These are phyloP conservation scores for Lonicera japonica DNA, from an alignment of 129 eudicot genomes.

Conservation along the genomic window DNA sequence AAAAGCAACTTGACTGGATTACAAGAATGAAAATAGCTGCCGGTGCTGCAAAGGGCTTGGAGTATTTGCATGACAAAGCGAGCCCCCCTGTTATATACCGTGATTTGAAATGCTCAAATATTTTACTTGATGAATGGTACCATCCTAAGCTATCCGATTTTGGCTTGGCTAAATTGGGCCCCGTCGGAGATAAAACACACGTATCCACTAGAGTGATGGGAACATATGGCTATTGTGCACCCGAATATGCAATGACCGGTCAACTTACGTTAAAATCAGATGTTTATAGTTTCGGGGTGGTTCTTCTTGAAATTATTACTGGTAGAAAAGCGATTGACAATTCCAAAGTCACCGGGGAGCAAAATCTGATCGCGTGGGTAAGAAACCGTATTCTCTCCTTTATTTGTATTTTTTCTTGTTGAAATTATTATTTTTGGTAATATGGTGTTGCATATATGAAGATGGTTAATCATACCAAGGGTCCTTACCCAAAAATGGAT, in stretches of 20 bases:
- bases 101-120: conserved; percentile 73
- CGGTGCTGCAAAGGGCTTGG: conserved; percentile 84
- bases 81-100: conserved; percentile 82
- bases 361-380: conserved; percentile 52
- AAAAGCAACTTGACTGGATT: conserved; percentile 67
- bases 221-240: conserved; percentile 70
- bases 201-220: conserved; percentile 58
- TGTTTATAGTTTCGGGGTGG: conserved; percentile 59
- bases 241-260: conserved; percentile 54
- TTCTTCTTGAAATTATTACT: conserved; percentile 48
- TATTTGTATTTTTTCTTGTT: neutral
- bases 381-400: conserved; percentile 2
- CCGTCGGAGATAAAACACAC: conserved; percentile 52
- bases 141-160: conserved; percentile 56
- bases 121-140: conserved; percentile 57
- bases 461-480: no score
- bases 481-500: no score
- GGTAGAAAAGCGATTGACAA: conserved; percentile 51
- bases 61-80: conserved; percentile 73
- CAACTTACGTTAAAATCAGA: conserved; percentile 55
- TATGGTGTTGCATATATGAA: no score
- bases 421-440: no score
- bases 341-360: conserved; percentile 39
- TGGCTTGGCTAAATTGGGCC: conserved; percentile 52
- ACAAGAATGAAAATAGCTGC: conserved; percentile 88